Base-by-base conservation (phyloP, 192 early-diverging fungal genomes). In the Coemansia sp. region DNA sequence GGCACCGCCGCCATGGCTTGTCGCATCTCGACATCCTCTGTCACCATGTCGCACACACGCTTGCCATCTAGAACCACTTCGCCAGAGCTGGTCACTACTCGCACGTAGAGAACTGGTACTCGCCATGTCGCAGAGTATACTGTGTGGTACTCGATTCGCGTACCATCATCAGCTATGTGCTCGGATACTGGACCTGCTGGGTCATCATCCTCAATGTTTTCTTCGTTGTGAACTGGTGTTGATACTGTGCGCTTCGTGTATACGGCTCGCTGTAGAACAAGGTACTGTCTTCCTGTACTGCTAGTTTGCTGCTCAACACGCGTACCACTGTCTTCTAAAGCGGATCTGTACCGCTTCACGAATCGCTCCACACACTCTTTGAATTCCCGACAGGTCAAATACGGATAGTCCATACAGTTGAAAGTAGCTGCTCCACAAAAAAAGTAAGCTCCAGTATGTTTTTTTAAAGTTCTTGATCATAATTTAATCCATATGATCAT, bases 91-190 rank as follows among this genome's bases (percentile, higher is more conserved):
- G 22, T 7, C 6, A 65, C 61, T 31, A 63, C 71, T 2, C 72
- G 71, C 36, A 85, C 22, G 36, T 80, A 80, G 64, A 85, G 40
- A 5, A 74, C 66, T 1, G 82, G 82, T n/a, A 79, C 77, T 13
- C 73, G 74, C 82, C 82, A 85, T 1, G 70, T 68, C 11, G 54
- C 54, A 13, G 75, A 80, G 64, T 77, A 80, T 24, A 75, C 72
- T 2, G 67, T 31, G 34, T 85, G 82, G 68, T 85, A 85, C 22
- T 79, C 75, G 1, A 77, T 55, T 13, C 31, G 46, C 18, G 71
- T 65, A 18, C 29, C 57, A 18, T 34, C 29, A 13, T 34, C 29
- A 13, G 29, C 3, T 31, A 16, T 18, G 5, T 34, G 57, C 57
- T 33, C 31, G 31, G 7, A 16, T 36, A n/a, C 57, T 6, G 33